Evolutionary conservation across 352 stramenopile species (phyloP).

Genomic region (Elongisporangium prolatum): DNA sequence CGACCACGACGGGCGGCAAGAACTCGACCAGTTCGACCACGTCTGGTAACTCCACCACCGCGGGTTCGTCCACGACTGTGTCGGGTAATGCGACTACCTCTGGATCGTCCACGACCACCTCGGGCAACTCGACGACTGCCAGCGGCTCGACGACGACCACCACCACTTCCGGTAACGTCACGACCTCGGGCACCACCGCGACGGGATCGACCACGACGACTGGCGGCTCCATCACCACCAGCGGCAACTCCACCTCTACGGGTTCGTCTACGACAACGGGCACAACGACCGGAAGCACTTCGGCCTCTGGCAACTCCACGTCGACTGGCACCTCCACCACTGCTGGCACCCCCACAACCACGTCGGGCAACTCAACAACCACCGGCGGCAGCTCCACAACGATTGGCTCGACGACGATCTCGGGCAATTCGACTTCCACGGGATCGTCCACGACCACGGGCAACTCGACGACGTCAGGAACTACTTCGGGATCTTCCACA

Average conservation of each 20-base stretch:
- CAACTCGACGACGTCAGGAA: constrained; percentile 1
- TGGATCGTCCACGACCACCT: constrained; percentile 6
- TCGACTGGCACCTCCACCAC: constrained; percentile 8
- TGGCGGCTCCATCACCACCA: constrained; percentile 2
- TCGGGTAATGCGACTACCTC: constrained; percentile 22
- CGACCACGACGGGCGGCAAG: constrained; percentile 12
- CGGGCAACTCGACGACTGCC: constrained; percentile 7
- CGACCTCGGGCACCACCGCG: constrained; percentile 3
- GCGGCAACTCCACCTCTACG: constrained; percentile 9
- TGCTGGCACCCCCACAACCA: constrained; percentile 1
- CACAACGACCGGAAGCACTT: constrained; percentile 6
- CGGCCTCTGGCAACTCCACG: constrained; percentile 11
- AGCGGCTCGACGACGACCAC: not conserved
- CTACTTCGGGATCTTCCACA: constrained; percentile 2
- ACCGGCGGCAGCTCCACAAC: constrained; percentile 7
- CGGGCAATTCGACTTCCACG: no score
- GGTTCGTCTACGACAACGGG: constrained; percentile 4
- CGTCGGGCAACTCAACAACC: not conserved
- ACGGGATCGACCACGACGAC: constrained; percentile 8
- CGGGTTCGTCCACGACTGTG: constrained; percentile 15
- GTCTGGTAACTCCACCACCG: constrained; percentile 5
- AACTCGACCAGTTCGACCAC: constrained; percentile 19
- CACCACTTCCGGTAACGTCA: constrained; percentile 4
- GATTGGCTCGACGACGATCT: not conserved
- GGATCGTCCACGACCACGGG: constrained; percentile 3